These are phyloP conservation scores for Floccularia luteovirens DNA, from an alignment of 768 basidiomycete species.

Conservation along the genomic window DNA sequence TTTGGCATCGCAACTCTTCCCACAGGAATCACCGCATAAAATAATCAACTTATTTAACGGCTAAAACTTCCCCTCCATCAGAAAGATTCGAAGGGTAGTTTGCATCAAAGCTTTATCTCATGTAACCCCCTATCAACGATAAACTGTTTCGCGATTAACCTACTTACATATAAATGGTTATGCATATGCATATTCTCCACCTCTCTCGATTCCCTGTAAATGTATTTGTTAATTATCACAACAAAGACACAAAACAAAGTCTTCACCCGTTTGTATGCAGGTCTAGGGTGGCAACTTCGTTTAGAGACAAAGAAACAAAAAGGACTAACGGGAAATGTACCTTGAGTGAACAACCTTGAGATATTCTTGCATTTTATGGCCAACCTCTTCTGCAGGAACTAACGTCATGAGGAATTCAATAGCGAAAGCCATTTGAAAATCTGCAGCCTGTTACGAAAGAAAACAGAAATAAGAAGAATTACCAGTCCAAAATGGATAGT, in stretches of 20 bases:
- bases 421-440: slow-evolving; percentile 20
- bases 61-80: too few species aligned
- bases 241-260: slow-evolving; percentile 3
- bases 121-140: slow-evolving; percentile 10
- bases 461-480: too few species aligned
- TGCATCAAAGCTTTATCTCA: slow-evolving; percentile 13
- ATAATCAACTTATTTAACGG: too few species aligned
- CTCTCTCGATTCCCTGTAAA: slow-evolving; percentile 19
- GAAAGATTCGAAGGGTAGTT: slow-evolving; percentile 15
- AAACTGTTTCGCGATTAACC: slow-evolving; percentile 8
- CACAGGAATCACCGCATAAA: too few species aligned
- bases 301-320: not conserved
- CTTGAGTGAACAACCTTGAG: slow-evolving; percentile 14
- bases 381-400: slow-evolving; percentile 8
- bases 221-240: too few species aligned
- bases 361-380: slow-evolving; percentile 15
- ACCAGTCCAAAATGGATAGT: too few species aligned
- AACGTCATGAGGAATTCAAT: slow-evolving; percentile 13
- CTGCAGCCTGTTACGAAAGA: slow-evolving; percentile 13
- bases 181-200: slow-evolving; percentile 22
- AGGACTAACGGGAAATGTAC: too few species aligned
- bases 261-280: slow-evolving; percentile 9
- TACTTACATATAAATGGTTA: too few species aligned
- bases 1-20: too few species aligned
- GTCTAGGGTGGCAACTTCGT: slow-evolving; percentile 6